Conservation (phyloP, 345 rosid species). For the Ceriops zippeliana region DNA sequence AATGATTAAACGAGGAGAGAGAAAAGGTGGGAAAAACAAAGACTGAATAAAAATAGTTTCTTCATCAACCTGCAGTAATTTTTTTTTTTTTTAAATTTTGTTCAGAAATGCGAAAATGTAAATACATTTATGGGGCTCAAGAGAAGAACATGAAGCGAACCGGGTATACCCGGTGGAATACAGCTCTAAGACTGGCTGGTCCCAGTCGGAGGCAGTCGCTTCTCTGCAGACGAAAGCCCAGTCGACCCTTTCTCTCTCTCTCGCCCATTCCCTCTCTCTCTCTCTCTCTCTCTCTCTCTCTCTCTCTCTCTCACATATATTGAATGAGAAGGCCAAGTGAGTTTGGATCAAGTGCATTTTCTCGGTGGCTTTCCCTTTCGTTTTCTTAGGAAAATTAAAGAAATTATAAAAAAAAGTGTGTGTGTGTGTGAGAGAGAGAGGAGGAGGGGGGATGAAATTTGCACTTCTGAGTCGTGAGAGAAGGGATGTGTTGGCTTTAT, state of each 20-base stretch:
- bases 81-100: too few species aligned
- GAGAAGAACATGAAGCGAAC: conserved; percentile 9
- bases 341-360: conserved; percentile 18
- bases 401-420: neutral
- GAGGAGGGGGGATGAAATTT: neutral
- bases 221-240: neutral
- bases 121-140: neutral
- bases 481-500: conserved; percentile 46
- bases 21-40: too few species aligned
- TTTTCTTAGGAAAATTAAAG: conserved; percentile 27
- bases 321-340: neutral
- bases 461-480: neutral
- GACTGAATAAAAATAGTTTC: too few species aligned
- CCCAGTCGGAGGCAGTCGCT: conserved; percentile 7
- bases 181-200: conserved; percentile 1
- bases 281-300: neutral
- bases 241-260: conserved; percentile 1
- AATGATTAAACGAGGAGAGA: too few species aligned
- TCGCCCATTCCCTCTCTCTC: conserved; percentile 4
- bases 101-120: too few species aligned
- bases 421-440: neutral
- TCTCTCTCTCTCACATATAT: neutral
- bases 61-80: too few species aligned
- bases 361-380: conserved; percentile 14
- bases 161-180: conserved; percentile 18